Conservation (phyloP, 2,329 filamentous ascomycete species). For the Monosporascus sp. region DNA sequence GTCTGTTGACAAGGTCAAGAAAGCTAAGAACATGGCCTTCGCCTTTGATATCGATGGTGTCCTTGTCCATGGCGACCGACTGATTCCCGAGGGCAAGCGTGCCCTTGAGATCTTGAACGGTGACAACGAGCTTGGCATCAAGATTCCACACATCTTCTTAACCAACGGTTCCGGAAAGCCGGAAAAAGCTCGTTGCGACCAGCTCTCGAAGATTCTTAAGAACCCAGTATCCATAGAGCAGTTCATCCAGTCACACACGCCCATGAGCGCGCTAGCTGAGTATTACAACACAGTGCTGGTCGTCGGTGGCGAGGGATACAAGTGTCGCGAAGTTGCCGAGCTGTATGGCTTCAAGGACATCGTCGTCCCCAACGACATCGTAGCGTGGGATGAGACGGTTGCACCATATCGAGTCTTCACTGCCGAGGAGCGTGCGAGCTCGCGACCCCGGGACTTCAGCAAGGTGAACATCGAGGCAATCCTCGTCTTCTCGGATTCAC, state of each 20-base stretch:
- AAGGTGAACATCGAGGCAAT: slow-evolving; percentile 70
- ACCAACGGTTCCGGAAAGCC: slow-evolving; percentile 73
- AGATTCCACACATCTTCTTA: slow-evolving; percentile 70
- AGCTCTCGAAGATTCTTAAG: slow-evolving; percentile 62
- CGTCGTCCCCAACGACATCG: slow-evolving; percentile 68
- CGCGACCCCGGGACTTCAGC: slow-evolving; percentile 66
- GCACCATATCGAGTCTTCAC: slow-evolving; percentile 67
- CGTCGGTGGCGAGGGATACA: slow-evolving; percentile 70
- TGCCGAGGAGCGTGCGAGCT: slow-evolving; percentile 61
- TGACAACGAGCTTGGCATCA: slow-evolving; percentile 73
- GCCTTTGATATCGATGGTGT: slow-evolving; percentile 79
- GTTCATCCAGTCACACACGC: slow-evolving; percentile 74
- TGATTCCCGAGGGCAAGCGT: slow-evolving; percentile 63
- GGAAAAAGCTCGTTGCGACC: slow-evolving; percentile 58
- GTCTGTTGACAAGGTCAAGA: slow-evolving; percentile 58
- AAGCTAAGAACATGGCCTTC: slow-evolving; percentile 76
- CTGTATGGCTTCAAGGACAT: slow-evolving; percentile 71
- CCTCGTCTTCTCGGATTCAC: slow-evolving; percentile 69
- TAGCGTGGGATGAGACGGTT: slow-evolving; percentile 64
- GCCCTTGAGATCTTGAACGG: slow-evolving; percentile 68
- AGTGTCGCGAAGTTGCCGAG: slow-evolving; percentile 68
- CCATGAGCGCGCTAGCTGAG: slow-evolving; percentile 70
- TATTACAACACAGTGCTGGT: slow-evolving; percentile 75
- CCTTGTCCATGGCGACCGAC: slow-evolving; percentile 65
- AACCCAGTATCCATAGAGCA: slow-evolving; percentile 64